Conservation (phyloP, 1,284 basidiomycete species). For the Apiotrichum mycotoxinovorans region DNA sequence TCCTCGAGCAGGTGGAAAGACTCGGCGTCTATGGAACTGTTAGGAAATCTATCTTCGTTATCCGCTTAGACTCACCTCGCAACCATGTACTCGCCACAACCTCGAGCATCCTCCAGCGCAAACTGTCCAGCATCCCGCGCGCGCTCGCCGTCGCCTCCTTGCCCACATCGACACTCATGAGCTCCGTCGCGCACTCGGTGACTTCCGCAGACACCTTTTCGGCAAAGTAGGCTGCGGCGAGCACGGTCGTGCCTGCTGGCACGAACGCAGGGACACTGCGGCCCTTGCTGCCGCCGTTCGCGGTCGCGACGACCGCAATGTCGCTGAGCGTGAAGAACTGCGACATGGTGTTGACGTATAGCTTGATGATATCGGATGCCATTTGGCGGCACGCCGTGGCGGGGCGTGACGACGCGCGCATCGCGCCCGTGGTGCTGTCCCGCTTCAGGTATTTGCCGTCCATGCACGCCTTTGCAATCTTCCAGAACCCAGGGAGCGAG, state of each 20-base stretch:
- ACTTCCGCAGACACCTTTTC: constrained; percentile 77
- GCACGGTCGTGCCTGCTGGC: constrained; percentile 70
- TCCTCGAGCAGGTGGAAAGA: constrained; percentile 80
- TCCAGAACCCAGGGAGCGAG: constrained; percentile 88
- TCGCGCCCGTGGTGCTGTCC: constrained; percentile 28
- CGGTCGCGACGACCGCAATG: constrained; percentile 36
- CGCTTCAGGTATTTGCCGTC: constrained; percentile 81
- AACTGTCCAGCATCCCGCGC: constrained; percentile 71
- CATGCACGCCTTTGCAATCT: constrained; percentile 82
- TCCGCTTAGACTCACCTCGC: constrained; percentile 41
- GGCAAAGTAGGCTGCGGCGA: constrained; percentile 79
- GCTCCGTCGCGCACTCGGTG: constrained; percentile 77
- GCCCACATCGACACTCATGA: constrained; percentile 75
- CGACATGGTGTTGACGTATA: constrained; percentile 80
- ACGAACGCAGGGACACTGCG: constrained; percentile 59
- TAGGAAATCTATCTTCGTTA: neutral
- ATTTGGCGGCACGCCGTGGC: constrained; percentile 81
- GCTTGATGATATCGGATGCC: constrained; percentile 83
- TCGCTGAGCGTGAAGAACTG: constrained; percentile 88
- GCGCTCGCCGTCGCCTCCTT: constrained; percentile 66
- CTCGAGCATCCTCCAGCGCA: constrained; percentile 84
- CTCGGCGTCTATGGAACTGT: constrained; percentile 66
- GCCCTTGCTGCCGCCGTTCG: neutral
- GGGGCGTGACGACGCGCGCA: constrained; percentile 55
- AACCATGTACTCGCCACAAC: constrained; percentile 76